phyloP scores from a whole-genome alignment of 2,329 filamentous ascomycete species.

The Balansia obtecta region DNA sequence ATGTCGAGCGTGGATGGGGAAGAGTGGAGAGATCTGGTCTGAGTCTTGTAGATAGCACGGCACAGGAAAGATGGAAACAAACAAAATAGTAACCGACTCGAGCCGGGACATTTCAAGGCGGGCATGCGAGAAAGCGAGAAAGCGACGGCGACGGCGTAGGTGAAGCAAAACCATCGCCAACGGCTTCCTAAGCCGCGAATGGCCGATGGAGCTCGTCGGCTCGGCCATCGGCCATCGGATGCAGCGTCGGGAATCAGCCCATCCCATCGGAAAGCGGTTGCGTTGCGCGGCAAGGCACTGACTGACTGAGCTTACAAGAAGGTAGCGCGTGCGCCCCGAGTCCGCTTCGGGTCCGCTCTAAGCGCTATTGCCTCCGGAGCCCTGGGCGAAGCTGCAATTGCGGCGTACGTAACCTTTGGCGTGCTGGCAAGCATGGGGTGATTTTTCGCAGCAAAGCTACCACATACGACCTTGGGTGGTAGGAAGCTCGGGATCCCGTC shows the following conservation, averaged over 20 bases:
- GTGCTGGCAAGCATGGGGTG: too few relatives aligned
- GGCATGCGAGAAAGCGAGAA: background rate
- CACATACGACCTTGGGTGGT: too few relatives aligned
- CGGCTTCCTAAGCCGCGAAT: slow-evolving; percentile 1
- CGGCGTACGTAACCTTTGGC: too few relatives aligned
- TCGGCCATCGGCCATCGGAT: too few relatives aligned
- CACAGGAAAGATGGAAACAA: background rate
- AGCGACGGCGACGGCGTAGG: background rate
- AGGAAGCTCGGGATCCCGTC: too few relatives aligned
- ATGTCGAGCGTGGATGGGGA: background rate
- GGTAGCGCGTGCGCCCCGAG: background rate
- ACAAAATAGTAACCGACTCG: background rate
- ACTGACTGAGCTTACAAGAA: background rate
- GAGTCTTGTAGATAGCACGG: background rate
- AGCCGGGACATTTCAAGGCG: background rate
- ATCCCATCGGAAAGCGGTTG: slow-evolving; percentile 4
- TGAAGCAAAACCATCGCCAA: background rate
- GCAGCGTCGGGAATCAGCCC: slow-evolving; percentile 3
- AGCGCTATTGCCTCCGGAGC: too few relatives aligned
- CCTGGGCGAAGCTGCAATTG: too few relatives aligned
- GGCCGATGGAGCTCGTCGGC: too few relatives aligned
- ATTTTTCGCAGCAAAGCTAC: too few relatives aligned
- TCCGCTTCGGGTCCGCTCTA: background rate
- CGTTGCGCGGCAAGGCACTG: slow-evolving; percentile 1
- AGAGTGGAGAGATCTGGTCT: background rate